Evolutionary conservation across 352 stramenopile species (phyloP), one percentile per base, ranked within the genome.

Genomic region (Globisporangium mamillatum): DNA sequence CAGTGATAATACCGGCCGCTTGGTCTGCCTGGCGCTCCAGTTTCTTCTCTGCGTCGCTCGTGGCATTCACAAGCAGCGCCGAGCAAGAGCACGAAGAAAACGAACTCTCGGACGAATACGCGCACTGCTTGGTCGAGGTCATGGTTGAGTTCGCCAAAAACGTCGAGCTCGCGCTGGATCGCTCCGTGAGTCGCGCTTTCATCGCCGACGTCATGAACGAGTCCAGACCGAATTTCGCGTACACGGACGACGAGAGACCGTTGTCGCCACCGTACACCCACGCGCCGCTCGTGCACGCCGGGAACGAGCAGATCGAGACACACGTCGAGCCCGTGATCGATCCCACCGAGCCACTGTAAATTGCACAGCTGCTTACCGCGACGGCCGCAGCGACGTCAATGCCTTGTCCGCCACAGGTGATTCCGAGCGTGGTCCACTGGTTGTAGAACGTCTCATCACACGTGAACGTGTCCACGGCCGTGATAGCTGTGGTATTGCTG

Each of bases 381-480:
- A 89, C 80, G 3, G 84, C 88, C 24, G 73, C 73, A 14, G 72
- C 68, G 9, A 92, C 80, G 53, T 93, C 70, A 53, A 95, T 68
- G 22, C 70, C 70, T 0, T 64, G 53, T 9, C 74, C 73, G 24
- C 75, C 78, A 63, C 88, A 95, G 29, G 68, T 92, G 59, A 95
- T 74, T 1, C 83, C 82, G 18, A 90, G 72, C 20, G 74, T 88
- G 62, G 87, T 64, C 88, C 88, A 95, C 68, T 84, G 66, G 46
- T 75, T 85, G 80, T 95, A 95, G 64, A 95, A 95, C 2, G 76
- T 84, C 60, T 79, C 86, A 69, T 95, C 88, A 44, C 88, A 95
- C 14, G 70, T 78, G 56, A 94, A 77, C 10, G 71, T 75, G 62
- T 86, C 78, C 20, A 68, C 74, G 1, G 71, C 50, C 9, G 70